Percentiles rank a stretch among this genome's conserved stretches.
These are phyloP conservation scores for Castanospermum australe DNA, from an alignment of 306 rosid genomes.

Conservation along the genomic window DNA sequence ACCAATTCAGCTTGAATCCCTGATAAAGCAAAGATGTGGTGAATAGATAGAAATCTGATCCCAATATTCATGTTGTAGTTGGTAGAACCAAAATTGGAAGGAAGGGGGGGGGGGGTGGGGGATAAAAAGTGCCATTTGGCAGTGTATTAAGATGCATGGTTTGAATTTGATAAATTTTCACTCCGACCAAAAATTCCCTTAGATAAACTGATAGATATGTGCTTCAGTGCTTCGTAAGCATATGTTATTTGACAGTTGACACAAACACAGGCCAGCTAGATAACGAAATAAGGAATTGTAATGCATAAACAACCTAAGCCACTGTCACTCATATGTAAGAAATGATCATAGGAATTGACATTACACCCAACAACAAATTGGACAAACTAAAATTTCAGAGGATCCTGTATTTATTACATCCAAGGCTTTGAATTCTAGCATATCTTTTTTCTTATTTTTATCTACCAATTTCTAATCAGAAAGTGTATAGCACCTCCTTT, in stretches of 20 bases:
- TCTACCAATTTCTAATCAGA: not conserved
- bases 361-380: not conserved
- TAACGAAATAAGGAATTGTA: not conserved
- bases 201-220: not conserved
- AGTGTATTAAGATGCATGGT: not conserved
- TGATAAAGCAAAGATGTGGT: not conserved
- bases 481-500: not conserved
- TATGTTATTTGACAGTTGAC: not conserved
- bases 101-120: not conserved
- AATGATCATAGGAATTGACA: not conserved
- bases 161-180: not conserved
- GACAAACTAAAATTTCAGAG: not conserved
- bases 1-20: conserved; percentile 90
- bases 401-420: too few relatives aligned
- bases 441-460: too few relatives aligned
- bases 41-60: not conserved
- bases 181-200: not conserved
- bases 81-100: not conserved
- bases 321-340: not conserved
- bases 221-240: not conserved
- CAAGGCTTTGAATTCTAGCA: not conserved
- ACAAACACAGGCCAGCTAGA: not conserved
- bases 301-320: not conserved
- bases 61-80: not conserved
- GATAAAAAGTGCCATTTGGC: not conserved